These are phyloP conservation scores for Begonia fuchsioides DNA, from an alignment of 306 rosid species.

Conservation along the genomic window DNA sequence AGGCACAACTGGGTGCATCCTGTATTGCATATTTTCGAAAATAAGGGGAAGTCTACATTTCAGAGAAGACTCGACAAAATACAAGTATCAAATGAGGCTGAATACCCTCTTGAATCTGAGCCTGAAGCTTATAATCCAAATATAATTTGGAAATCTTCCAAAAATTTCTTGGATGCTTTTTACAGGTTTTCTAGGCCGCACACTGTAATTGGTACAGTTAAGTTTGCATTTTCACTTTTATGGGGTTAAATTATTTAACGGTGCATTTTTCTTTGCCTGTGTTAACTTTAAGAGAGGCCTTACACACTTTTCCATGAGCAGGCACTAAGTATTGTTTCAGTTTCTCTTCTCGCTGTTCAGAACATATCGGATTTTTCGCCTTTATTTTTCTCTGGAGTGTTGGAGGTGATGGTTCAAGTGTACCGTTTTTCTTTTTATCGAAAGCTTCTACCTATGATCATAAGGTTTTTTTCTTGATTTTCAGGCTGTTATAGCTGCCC, in stretches of 20 bases:
- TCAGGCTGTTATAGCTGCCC: constrained; percentile 91
- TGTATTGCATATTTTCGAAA: constrained; percentile 12
- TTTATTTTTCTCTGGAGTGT: constrained; percentile 54
- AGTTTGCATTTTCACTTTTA: constrained; percentile 15
- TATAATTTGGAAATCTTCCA: constrained; percentile 22
- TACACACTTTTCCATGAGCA: constrained; percentile 19
- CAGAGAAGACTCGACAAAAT: constrained; percentile 14
- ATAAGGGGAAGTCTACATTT: constrained; percentile 15
- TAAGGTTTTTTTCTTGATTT: constrained; percentile 2
- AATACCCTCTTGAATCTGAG: constrained; percentile 56
- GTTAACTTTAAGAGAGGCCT: background rate
- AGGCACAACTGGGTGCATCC: constrained; percentile 16
- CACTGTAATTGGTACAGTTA: constrained; percentile 92
- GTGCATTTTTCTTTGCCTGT: background rate
- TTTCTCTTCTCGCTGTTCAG: constrained; percentile 73
- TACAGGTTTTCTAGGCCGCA: constrained; percentile 95
- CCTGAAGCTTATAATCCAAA: constrained; percentile 34
- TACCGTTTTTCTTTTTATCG: background rate
- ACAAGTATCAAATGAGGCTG: constrained; percentile 13
- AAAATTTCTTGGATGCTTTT: constrained; percentile 47
- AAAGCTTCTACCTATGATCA: background rate
- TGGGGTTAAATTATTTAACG: background rate
- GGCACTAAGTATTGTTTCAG: constrained; percentile 94
- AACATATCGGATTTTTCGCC: constrained; percentile 70
- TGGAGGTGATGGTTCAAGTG: constrained; percentile 49